phyloP scores from a whole-genome alignment of 331 rosid genomes.

The Saraca asoca region DNA sequence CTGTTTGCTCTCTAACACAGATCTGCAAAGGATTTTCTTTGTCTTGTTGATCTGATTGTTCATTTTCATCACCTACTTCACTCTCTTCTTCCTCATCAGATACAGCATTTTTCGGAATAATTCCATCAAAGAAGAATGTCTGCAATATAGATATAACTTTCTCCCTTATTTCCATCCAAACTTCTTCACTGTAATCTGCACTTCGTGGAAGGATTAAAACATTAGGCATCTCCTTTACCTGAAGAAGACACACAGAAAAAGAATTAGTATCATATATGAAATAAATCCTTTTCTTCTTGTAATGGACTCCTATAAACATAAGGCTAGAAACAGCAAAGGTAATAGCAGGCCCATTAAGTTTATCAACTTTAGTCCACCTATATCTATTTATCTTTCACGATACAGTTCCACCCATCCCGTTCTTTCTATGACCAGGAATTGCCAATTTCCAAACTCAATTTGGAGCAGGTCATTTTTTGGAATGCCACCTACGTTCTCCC shows the following conservation, averaged over 20 bases:
- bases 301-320: constrained; percentile 14
- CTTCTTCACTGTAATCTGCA: constrained; percentile 99
- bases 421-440: constrained; percentile 19
- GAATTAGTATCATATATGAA: constrained; percentile 22
- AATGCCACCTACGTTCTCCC: not conserved
- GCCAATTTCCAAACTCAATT: constrained; percentile 28
- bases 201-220: constrained; percentile 98
- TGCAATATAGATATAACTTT: constrained; percentile 88
- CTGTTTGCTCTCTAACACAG: constrained; percentile 60
- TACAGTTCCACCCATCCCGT: constrained; percentile 23
- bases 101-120: constrained; percentile 73
- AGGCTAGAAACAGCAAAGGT: not conserved
- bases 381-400: constrained; percentile 14
- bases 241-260: constrained; percentile 38
- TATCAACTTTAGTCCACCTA: constrained; percentile 25
- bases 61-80: constrained; percentile 68
- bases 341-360: not conserved
- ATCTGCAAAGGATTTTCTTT: constrained; percentile 58
- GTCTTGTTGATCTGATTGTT: constrained; percentile 60
- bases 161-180: constrained; percentile 99
- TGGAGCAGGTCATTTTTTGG: constrained; percentile 18
- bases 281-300: not conserved
- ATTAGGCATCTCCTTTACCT: constrained; percentile 99
- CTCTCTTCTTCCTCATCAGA: constrained; percentile 76
- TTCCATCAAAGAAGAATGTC: constrained; percentile 80